Evolutionary conservation across 2,329 filamentous ascomycete species (phyloP).

Genomic region (Botrytis porri): DNA sequence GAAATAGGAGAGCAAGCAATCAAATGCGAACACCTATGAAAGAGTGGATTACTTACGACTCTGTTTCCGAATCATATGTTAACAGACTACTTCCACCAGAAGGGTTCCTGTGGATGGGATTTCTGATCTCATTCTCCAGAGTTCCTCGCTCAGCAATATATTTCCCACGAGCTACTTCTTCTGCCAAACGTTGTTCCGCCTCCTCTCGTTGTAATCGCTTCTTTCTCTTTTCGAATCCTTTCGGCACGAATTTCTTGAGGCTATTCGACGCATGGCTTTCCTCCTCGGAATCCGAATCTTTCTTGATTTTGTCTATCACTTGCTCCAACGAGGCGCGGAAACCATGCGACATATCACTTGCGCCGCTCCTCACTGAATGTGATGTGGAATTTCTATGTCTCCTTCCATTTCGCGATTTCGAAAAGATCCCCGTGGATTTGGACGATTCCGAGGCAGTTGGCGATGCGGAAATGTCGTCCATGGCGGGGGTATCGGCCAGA

Average conservation of each 20-base stretch:
- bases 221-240: conserved; percentile 49
- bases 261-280: conserved; percentile 37
- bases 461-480: conserved; percentile 15
- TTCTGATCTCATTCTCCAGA: conserved; percentile 31
- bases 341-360: conserved; percentile 27
- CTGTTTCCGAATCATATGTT: conserved; percentile 37
- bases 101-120: conserved; percentile 12
- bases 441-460: conserved; percentile 28
- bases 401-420: conserved; percentile 30
- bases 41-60: conserved; percentile 36
- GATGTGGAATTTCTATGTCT: conserved; percentile 29
- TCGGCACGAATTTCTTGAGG: conserved; percentile 53
- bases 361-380: conserved; percentile 33
- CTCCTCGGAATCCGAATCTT: conserved; percentile 26
- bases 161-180: conserved; percentile 39
- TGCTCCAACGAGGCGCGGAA: conserved; percentile 30
- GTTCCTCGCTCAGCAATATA: conserved; percentile 37
- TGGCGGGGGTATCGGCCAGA: conserved; percentile 5
- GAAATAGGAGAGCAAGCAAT: conserved; percentile 7
- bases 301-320: conserved; percentile 32
- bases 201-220: conserved; percentile 47
- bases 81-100: conserved; percentile 32
- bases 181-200: conserved; percentile 41
- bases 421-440: conserved; percentile 29
- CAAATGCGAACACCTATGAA: conserved; percentile 7